A percentile compares a stretch with the other conserved stretches of the same genome.
Conservation (phyloP, 345 rosid genomes). For the Arabidopsis arenosa region DNA sequence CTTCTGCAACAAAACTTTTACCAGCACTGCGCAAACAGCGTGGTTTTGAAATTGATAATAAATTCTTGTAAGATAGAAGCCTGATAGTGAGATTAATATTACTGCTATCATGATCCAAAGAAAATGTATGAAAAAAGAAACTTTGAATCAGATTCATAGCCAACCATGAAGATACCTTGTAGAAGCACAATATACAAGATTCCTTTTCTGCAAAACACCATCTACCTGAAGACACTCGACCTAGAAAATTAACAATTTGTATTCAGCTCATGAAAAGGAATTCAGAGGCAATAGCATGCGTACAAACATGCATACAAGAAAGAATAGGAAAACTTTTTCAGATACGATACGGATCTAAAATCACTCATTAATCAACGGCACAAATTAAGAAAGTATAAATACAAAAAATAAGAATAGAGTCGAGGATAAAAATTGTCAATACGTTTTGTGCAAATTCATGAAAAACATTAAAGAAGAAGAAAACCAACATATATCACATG, state of each 20-base stretch:
- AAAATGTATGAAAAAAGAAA: conserved; percentile 18
- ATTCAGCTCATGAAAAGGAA: conserved; percentile 19
- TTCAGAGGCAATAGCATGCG: conserved; percentile 36
- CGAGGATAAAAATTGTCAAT: not conserved
- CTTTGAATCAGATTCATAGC: conserved; percentile 27
- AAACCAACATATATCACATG: conserved; percentile 24
- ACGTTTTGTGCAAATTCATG: conserved; percentile 17
- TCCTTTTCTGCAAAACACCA: conserved; percentile 85
- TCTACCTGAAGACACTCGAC: conserved; percentile 97
- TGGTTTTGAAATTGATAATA: conserved; percentile 27
- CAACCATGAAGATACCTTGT: conserved; percentile 68
- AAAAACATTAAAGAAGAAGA: not conserved
- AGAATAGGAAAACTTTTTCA: conserved; percentile 1
- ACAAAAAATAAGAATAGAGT: conserved; percentile 19
- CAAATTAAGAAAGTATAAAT: conserved; percentile 1
- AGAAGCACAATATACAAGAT: conserved; percentile 97
- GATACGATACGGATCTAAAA: not conserved
- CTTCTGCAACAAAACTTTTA: conserved; percentile 98
- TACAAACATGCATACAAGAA: conserved; percentile 22
- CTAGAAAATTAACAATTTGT: conserved; percentile 49
- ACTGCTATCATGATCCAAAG: conserved; percentile 15
- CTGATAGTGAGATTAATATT: conserved; percentile 21
- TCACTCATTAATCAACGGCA: conserved; percentile 6
- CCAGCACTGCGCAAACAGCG: conserved; percentile 70
- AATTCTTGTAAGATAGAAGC: conserved; percentile 22